Conservation (phyloP, 164 flowering plant species). For the Berberis thunbergii region DNA sequence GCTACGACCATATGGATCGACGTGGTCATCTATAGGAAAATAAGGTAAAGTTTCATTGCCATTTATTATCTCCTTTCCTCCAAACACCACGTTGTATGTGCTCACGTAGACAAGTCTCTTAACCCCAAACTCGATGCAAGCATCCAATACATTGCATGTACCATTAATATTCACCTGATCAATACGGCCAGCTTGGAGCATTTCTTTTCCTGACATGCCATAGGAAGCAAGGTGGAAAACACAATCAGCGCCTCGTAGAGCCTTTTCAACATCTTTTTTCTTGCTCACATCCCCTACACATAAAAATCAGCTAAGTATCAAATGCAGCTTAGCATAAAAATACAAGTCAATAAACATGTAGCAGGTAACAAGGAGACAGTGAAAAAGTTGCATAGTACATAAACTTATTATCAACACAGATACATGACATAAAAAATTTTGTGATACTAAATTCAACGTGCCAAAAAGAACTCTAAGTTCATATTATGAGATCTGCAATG, state of each 20-base stretch:
- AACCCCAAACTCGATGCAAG: slow-evolving; percentile 60
- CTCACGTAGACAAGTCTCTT: slow-evolving; percentile 79
- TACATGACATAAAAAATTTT: no score
- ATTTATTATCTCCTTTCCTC: slow-evolving; percentile 72
- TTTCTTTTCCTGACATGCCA: slow-evolving; percentile 98
- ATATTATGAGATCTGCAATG: no score
- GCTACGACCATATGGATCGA: slow-evolving; percentile 74
- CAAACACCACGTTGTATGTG: slow-evolving; percentile 87
- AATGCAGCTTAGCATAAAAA: neutral
- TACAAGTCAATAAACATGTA: no score
- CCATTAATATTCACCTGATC: slow-evolving; percentile 80
- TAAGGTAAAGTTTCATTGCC: slow-evolving; percentile 78
- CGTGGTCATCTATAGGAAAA: slow-evolving; percentile 67
- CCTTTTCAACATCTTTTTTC: slow-evolving; percentile 66
- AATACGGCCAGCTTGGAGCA: slow-evolving; percentile 77
- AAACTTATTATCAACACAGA: no score
- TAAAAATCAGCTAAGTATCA: neutral
- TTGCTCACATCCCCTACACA: slow-evolving; percentile 50
- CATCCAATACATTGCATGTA: slow-evolving; percentile 68
- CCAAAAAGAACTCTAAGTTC: no score
- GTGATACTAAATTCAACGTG: no score
- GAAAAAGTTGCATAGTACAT: no score
- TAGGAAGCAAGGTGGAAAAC: slow-evolving; percentile 93
- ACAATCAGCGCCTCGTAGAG: slow-evolving; percentile 66
- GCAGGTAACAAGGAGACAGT: no score